Base-by-base conservation (phyloP, 2,329 filamentous ascomycete species). In the Blastomyces gilchristii region DNA sequence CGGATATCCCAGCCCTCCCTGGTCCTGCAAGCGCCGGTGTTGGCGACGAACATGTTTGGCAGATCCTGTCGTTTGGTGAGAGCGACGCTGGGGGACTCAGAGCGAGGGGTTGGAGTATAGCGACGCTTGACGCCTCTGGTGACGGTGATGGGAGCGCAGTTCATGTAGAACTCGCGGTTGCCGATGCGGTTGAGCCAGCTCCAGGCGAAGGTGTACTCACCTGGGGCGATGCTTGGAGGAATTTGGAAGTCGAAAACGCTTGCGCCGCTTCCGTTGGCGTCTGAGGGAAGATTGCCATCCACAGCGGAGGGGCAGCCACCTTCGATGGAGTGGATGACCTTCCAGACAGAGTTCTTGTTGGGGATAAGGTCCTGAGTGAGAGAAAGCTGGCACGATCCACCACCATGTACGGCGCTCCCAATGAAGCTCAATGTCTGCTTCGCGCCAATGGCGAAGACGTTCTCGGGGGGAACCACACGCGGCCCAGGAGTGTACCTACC, bases 101-200 rank as follows among this genome's bases (percentile, higher is more conserved):
- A 37, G 28, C 57, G 47, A 22, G 64, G 49, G 25, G 63, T 62
- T 1, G 66, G 66, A 12, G 61, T 83, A 43, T 68, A 66, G 39
- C 66, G 66, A 62, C 71, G 69, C 66, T 71, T 70, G 52, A 85
- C 83, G 61, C 75, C 75, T 28, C 77, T 76, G 3, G 75, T 84
- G 31, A 97, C 81, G 0, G 80, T 82, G 58, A 96, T 75, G 0
- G 90, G 85, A 0, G 88, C 90, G 69, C 93, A 99, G 82, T 96
- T 95, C 91, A 96, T 96, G 82, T 97, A 97, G 82, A 96, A 91
- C 73, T 97, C 94, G 0, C 92, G 87, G 79, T 96, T 96, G 2
- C 94, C 94, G 11, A 96, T 71, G 64, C 88, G 88, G 76, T 97
- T 97, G 76, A 96, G 85, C 94, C 94, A 97, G 0, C 91, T 91